Base-by-base conservation (phyloP, 257 asterid species). In the Scutellaria minor region DNA sequence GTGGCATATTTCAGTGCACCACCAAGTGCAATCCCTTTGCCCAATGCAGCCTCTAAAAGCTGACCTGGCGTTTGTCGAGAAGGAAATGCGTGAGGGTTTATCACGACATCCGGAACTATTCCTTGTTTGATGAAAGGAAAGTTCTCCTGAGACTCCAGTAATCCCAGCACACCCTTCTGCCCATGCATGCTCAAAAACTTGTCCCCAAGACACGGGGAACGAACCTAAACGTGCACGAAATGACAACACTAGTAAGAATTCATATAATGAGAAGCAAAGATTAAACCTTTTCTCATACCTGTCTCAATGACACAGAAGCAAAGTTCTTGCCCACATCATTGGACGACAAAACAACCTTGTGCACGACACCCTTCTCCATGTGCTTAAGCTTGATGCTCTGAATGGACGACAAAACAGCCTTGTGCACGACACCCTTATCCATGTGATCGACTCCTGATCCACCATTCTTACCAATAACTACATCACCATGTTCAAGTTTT, bases 151-250 rank as follows among this genome's bases (percentile, higher is more conserved):
- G 89, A 88, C 64, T 95, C 98, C 76, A 92, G 83, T 77, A 83
- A 86, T 40, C 99, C 99, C 53, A 95, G 76, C 56, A 95, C 99
- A 64, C 99, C 99, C 81, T 95, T 95, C 79, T 95, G 98, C 61
- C 99, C 98, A 66, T 95, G 99, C 99, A 95, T 95, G 84, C 99
- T 95, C 0, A 96, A 92, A 66, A 95, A 95, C 71, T 95, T 95
- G 79, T 92, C 99, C 22, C 99, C 99, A 10, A 88, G 95, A 52
- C 96, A 82, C 4, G 99, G 99, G 55, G 91, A 13, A 50, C 99
- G 97, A 81, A 90, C 96, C 99, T 92, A 87, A 71, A 83, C 10
- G 37, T 24, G 35, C 47, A 52, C 35, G 37, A 31, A 64, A 41
- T 53, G 40, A 11, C 45, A 42, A 68, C 44, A 50, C 47, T 7